Base-by-base conservation (phyloP, 2,329 filamentous ascomycete species). In the Fusarium sp. region DNA sequence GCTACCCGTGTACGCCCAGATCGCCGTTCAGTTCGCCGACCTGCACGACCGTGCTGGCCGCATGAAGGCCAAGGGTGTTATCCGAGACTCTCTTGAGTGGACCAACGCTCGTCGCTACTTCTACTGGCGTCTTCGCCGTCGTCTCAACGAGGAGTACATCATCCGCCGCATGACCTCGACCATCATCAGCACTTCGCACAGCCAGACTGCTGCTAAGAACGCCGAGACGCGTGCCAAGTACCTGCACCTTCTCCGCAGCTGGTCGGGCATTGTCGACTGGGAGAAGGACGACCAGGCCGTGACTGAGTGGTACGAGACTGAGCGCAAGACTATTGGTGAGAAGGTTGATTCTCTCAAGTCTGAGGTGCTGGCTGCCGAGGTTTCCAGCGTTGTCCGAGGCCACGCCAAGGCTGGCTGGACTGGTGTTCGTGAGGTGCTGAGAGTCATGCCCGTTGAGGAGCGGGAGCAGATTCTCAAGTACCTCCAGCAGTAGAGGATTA, bases 121-220 rank as follows among this genome's bases (percentile, higher is more conserved):
- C 89, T 99, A 98, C 93, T 99, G 97, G 97, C 96, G 97, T 85
- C 92, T 98, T 73, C 95, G 97, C 84, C 94, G 97, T 82, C 92
- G 97, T 86, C 89, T 99, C 82, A 98, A 97, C 85, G 97, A 99
- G 87, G 97, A 99, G 87, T 94, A 97, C 84, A 95, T 99, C 79
- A 89, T 99, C 83, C 97, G 95, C 87, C 95, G 95, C 85, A 94
- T 99, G 90, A 87, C 87, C 6, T 81, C 85, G 56, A 83, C 84
- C 61, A 80, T 82, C 66, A 77, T 84, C 70, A 77, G 79, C 43
- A 65, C 80, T 56, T 72, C 74, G 9, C 68, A 74, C 56, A 77
- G 72, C 68, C 80, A 78, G 75, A 84, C 81, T 57, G 79, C 81
- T 18, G 81, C 82, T 77, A 85, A 87, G 78, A 83, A 87, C 39